A percentile compares a stretch with the other conserved stretches of the same genome.
Conservation (phyloP, 2,329 filamentous ascomycete genomes). For the Colletotrichum cuscutae region DNA sequence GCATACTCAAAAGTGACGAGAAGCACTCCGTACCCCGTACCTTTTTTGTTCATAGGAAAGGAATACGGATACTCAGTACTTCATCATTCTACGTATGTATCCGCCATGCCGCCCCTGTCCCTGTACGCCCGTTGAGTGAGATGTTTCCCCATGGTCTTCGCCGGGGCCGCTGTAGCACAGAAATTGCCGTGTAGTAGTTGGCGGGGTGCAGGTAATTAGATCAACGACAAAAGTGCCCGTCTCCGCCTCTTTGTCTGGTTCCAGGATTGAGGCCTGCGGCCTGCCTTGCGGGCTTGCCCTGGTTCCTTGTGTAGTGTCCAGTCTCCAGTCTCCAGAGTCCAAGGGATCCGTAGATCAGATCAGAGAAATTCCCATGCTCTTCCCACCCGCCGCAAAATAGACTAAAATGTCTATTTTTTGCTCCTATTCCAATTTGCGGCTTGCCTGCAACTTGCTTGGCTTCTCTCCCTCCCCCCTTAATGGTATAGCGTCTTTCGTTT, state of each 20-base stretch:
- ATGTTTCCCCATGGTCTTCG: slow-evolving; percentile 7
- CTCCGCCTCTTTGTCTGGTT: slow-evolving; percentile 8
- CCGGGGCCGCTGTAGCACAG: slow-evolving; percentile 11
- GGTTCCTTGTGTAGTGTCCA: background rate
- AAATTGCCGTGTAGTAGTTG: slow-evolving; percentile 32
- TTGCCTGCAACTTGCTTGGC: background rate
- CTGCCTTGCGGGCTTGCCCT: background rate
- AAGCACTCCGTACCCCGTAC: background rate
- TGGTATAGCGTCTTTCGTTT: background rate
- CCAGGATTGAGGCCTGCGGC: background rate
- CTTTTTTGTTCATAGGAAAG: too few relatives aligned
- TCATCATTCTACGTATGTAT: background rate
- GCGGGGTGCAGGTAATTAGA: slow-evolving; percentile 30
- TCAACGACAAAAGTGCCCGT: slow-evolving; percentile 29
- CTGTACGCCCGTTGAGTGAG: slow-evolving; percentile 7
- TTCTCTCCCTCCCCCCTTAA: background rate
- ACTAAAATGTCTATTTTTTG: background rate
- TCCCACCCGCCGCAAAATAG: background rate
- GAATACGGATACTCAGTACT: background rate
- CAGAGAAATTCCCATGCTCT: background rate
- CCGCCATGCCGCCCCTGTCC: background rate
- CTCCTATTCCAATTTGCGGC: background rate
- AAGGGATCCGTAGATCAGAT: background rate
- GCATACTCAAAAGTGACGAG: background rate
- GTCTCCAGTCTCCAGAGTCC: background rate